Evolutionary conservation across 352 stramenopile genomes (phyloP), one percentile per base, ranked within the genome.

Genomic region (Thraustotheca clavata): DNA sequence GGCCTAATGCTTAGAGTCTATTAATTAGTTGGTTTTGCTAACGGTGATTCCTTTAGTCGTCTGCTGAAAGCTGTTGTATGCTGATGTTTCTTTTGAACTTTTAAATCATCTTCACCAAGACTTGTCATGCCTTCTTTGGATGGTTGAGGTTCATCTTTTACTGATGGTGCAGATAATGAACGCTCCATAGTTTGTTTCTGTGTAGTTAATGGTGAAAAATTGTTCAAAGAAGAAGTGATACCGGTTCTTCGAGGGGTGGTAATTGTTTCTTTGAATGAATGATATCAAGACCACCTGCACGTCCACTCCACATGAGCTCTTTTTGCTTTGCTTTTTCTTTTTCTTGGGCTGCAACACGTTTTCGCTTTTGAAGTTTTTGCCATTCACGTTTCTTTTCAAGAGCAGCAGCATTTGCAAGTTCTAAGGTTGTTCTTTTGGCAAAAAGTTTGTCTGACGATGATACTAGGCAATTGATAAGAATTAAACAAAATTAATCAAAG

Each of bases 281-380:
- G 18, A 74, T 65, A 35, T 95, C 80, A 62, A 93, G 67, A 0
- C 86, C 86, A 7, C 79, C 84, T 0, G 83, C 79, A 7, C 84
- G 79, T 8, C 84, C 84, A 29, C 81, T 73, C 86, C 84, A 95
- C 43, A 91, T 78, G 6, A 81, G 72, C 66, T 95, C 84, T 73
- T 89, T 86, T 24, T 76, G 62, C 70, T 89, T 88, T 26, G 87
- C 75, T 54, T 84, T 82, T 59, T 91, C 79, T 20, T 77, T 81
- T 57, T 90, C 89, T n/a, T 87, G 71, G n/a, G 83, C 73, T 31
- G 77, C 71, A 8, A 34, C 33, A 22, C 49, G 52, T 32, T 67
- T 67, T 8, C 18, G 27, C 22, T 60, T 61, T 48, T 59, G 46
- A 47, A 60, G 20, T 8, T 57, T 41, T 34, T 62, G 29, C 49